Base-by-base conservation (phyloP, 2,329 filamentous ascomycete species). In the Acrodontium crateriforme region DNA sequence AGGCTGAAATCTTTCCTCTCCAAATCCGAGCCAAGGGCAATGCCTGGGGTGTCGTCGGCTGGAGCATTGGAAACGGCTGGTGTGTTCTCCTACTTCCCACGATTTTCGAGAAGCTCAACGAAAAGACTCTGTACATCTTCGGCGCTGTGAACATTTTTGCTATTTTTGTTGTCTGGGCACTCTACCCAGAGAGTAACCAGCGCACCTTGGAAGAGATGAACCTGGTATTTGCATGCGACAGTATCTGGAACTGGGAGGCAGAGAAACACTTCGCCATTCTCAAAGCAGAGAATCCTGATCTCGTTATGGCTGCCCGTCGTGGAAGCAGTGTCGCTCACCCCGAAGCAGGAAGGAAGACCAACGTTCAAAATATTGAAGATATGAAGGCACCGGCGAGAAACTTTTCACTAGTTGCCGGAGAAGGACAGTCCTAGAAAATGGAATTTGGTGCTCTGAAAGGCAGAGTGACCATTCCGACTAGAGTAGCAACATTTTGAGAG, bases 161-260 rank as follows among this genome's bases (percentile, higher is more conserved):
- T 1, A 74, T 83, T 4, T 67, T 74, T 1, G 69, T 80, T 53
- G 71, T 81, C 0, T 84, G 74, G 72, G 73, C 74, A 0, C 44
- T 84, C 0, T 83, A 81, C 32, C 78, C 78, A 0, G 78, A 83
- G 47, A 78, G 71, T 3, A 80, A 47, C 22, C 73, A 79, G 47
- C 66, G 78, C 0, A 82, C 76, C 0, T 58, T 83, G 0, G 78
- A 83, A 44, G 77, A 82, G 44, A 82, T 83, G 60, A 72, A 84
- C 35, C 53, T 82, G 0, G 53, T 83, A 0, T 83, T 84, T 40
- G 73, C 76, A 0, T 65, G 71, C 1, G 60, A 73, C 11, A 73
- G 63, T 0, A 69, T 70, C 3, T 82, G 73, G 72, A 66, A 67
- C 2, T 82, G 78, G 77, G 72, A 78, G 28, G 75, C 74, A 0